Percentiles rank a stretch among this genome's conserved stretches.
Conservation (phyloP, 2,329 filamentous ascomycete species). For the Colletotrichum nymphaeae region DNA sequence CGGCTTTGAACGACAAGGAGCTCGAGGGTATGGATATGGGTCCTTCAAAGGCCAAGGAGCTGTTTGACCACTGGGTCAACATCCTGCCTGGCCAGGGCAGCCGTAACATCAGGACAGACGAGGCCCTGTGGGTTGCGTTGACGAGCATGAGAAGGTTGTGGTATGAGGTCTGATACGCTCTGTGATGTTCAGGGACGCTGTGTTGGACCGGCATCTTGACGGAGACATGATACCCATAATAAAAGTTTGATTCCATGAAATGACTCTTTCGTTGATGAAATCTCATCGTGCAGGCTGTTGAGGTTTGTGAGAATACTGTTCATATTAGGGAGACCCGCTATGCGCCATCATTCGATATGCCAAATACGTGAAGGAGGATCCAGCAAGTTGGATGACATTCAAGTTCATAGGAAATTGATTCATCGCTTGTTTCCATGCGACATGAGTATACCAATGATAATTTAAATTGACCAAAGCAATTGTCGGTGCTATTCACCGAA, state of each 20-base stretch:
- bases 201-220: constrained; percentile 12
- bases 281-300: neutral
- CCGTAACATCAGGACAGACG: constrained; percentile 84
- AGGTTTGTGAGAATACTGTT: too few relatives aligned
- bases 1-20: constrained; percentile 70
- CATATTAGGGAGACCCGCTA: neutral
- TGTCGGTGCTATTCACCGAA: too few relatives aligned
- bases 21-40: constrained; percentile 69
- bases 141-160: constrained; percentile 73
- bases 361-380: neutral
- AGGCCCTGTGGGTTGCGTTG: constrained; percentile 82
- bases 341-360: neutral
- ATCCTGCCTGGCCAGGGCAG: constrained; percentile 84
- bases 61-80: constrained; percentile 90
- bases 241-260: constrained; percentile 18
- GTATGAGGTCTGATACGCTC: constrained; percentile 47
- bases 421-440: neutral
- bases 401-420: neutral
- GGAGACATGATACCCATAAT: constrained; percentile 32
- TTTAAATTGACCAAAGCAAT: too few relatives aligned
- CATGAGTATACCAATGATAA: too few relatives aligned
- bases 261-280: neutral
- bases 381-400: neutral
- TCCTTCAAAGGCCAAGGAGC: constrained; percentile 69
- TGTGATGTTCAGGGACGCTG: neutral